phyloP scores from a whole-genome alignment of 2,329 filamentous ascomycete species.

The Pyricularia sp. region DNA sequence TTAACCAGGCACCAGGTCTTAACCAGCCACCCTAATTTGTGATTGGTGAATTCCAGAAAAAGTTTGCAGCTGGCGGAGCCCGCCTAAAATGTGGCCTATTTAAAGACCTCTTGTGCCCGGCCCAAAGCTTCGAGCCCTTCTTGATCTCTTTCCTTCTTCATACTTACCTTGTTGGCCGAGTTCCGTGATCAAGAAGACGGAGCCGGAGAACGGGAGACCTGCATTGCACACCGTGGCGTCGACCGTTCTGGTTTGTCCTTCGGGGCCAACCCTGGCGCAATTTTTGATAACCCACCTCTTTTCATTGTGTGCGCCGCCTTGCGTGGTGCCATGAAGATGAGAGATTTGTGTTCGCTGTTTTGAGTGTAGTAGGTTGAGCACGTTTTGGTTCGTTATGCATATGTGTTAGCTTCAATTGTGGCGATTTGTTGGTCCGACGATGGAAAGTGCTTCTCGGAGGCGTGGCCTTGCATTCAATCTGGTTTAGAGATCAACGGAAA shows the following conservation, averaged over 20 bases:
- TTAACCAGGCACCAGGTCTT: not conserved
- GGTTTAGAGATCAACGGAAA: too few species aligned
- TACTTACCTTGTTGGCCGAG: conserved; percentile 33
- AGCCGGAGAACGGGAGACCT: conserved; percentile 29
- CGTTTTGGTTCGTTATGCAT: too few species aligned
- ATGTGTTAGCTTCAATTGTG: too few species aligned
- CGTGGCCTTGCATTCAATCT: too few species aligned
- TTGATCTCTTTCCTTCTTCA: conserved; percentile 5
- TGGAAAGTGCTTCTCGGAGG: too few species aligned
- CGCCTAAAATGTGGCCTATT: not conserved
- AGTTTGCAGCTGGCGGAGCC: not conserved
- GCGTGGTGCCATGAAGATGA: conserved; percentile 28
- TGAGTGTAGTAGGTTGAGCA: too few species aligned
- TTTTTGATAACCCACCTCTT: conserved; percentile 29
- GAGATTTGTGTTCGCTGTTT: too few species aligned
- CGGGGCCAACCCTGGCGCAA: conserved; percentile 35
- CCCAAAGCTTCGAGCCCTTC: not conserved
- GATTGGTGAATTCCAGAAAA: not conserved
- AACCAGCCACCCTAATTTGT: not conserved
- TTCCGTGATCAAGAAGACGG: conserved; percentile 29
- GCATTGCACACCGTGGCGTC: conserved; percentile 41
- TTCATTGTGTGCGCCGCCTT: conserved; percentile 29
- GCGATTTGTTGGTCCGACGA: too few species aligned
- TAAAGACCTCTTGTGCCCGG: not conserved
- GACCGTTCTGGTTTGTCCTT: conserved; percentile 35